A percentile compares a stretch with the other conserved stretches of the same genome.
phyloP scores from a whole-genome alignment of 176 grass and related monocot species.

The Avena eriantha region DNA sequence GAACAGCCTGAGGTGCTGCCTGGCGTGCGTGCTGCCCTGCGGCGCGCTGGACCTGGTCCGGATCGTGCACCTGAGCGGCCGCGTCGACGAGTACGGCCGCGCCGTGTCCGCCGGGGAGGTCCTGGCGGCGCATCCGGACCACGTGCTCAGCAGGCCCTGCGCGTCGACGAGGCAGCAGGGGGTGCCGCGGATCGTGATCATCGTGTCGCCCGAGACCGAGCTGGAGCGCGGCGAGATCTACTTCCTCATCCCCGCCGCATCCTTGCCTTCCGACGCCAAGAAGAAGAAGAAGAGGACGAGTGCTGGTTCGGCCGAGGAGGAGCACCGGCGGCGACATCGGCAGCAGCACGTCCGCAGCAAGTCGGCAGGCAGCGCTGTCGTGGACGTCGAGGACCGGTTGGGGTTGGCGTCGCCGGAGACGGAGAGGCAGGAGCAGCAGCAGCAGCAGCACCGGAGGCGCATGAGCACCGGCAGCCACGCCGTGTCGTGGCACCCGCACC shows the following conservation, averaged over 20 bases:
- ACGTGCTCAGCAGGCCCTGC: conserved; percentile 76
- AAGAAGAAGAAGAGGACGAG: neutral
- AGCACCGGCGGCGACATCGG: neutral
- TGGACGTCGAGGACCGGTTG: neutral
- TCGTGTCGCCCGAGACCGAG: conserved; percentile 77
- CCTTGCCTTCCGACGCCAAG: conserved; percentile 59
- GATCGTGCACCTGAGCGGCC: conserved; percentile 83
- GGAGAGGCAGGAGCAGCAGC: neutral
- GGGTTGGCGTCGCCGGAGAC: neutral
- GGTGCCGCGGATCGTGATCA: conserved; percentile 55
- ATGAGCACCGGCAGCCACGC: conserved; percentile 61
- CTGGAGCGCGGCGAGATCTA: conserved; percentile 85
- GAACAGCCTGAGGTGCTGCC: conserved; percentile 80
- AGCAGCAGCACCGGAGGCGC: conserved; percentile 60
- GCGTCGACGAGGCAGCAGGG: conserved; percentile 40
- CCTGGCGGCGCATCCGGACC: conserved; percentile 72
- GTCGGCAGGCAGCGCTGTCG: conserved; percentile 38
- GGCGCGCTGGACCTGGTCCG: conserved; percentile 90
- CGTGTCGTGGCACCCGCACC: conserved; percentile 71
- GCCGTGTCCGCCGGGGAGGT: conserved; percentile 73
- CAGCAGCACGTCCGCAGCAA: conserved; percentile 47
- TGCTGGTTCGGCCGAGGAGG: neutral
- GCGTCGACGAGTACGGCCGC: conserved; percentile 85
- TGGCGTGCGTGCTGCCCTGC: conserved; percentile 89
- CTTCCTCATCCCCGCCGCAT: conserved; percentile 73